These are phyloP conservation scores for Epichloe uncinata DNA, from an alignment of 2,329 filamentous ascomycete species.

Conservation along the genomic window DNA sequence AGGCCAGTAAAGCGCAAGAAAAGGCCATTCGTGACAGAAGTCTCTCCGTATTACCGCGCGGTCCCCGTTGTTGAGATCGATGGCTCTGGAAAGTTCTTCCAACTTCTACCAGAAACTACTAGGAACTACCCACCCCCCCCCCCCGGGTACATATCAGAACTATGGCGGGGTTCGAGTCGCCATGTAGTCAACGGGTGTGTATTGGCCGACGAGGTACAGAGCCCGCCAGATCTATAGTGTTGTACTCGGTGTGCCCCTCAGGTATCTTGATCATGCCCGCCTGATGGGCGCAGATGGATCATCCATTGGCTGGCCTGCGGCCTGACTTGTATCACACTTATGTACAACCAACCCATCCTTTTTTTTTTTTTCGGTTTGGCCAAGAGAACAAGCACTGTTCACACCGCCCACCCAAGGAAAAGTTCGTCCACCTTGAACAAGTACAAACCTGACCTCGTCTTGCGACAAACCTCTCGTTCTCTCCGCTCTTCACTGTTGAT, in stretches of 20 bases:
- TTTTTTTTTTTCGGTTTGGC: background rate
- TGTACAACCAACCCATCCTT: background rate
- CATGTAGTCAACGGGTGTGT: background rate
- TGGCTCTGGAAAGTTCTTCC: slow-evolving; percentile 11
- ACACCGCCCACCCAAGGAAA: slow-evolving; percentile 3
- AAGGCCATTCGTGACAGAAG: no score
- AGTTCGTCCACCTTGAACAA: background rate
- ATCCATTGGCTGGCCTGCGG: background rate
- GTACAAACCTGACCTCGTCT: background rate
- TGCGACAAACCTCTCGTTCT: background rate
- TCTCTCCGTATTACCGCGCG: background rate
- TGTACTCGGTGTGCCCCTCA: background rate
- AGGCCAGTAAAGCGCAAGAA: no score
- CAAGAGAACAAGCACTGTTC: background rate
- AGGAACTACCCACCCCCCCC: no score
- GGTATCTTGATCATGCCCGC: background rate
- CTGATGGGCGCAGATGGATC: background rate
- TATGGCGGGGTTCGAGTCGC: background rate
- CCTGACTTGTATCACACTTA: background rate
- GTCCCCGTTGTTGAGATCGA: background rate
- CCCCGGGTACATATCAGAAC: background rate
- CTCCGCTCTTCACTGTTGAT: background rate
- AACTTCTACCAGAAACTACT: slow-evolving; percentile 5
- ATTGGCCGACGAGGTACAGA: background rate
- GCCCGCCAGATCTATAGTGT: background rate